Evolutionary conservation across 495 filamentous ascomycete genomes (phyloP), one percentile per base, ranked within the genome.

Genomic region (Xylaria curta): DNA sequence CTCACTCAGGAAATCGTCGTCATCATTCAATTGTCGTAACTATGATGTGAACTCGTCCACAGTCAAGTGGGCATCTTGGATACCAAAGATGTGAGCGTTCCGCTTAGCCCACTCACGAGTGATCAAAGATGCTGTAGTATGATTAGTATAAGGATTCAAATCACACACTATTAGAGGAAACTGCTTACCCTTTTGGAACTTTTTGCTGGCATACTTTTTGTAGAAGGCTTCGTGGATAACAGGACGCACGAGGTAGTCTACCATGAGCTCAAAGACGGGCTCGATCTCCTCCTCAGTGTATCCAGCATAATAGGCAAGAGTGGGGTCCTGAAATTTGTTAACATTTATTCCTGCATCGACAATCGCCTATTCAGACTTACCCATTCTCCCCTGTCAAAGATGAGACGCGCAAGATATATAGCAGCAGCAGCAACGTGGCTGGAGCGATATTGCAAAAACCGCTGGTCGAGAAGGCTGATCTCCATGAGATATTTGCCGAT

Each of bases 191-290:
- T 98, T 98, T 77, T 98, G 82, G 82, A 97, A 99, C 82, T 95
- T 97, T 86, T 98, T 98, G 88, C 94, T 96, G 19, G 97, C 96
- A 78, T 99, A 99, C 81, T 99, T 99, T 87, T 95, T 96, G 87
- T 97, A 98, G 88, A 99, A 98, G 21, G 97, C 96, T 81, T 98
- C 94, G 75, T 98, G 96, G 49, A 87, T 87, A 56, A 97, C 93
- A 40, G 97, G 96, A 10, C 91, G 88, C 69, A 90, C 91, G 44
- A 98, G 89, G 78, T 98, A 98, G 78, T 98, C 94, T 68, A 99
- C 88, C 95, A 99, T 98, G 61, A 98, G 84, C 74, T 90, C 87
- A 82, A 97, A 94, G 61, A 98, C 94, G 7, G 97, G 95, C 76
- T 94, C 88, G 72, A 99, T 94, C 79, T 98, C 93, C 38, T 93